Base-by-base conservation (phyloP, 176 grass and related monocot genomes). In the Cenchrus fungigraminus region DNA sequence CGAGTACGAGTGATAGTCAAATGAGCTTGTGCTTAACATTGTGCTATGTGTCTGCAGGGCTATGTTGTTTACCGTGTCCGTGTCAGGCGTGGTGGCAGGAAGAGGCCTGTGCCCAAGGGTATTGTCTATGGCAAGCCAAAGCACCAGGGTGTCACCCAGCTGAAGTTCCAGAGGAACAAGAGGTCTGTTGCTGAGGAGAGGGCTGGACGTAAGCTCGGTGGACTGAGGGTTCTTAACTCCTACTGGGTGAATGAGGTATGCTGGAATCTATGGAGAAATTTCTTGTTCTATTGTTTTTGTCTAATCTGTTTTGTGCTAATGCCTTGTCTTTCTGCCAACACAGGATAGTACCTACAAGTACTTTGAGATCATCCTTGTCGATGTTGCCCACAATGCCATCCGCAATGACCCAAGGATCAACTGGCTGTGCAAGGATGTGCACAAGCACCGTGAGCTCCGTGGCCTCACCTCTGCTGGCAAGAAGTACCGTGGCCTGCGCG, bases 121-220 rank as follows among this genome's bases (percentile, higher is more conserved):
- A 92, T 92, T 77, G 94, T 97, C n/a, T 97, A 97, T 76, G 94
- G 94, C 57, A 97, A 97, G 83, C 94, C 94, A 17, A 97, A 97
- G 66, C 91, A 97, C 79, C 94, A 97, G 82, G 94, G 94, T 94
- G 80, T 97, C n/a, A 97, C 87, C 15, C 94, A 97, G 52, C 91
- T 97, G 25, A 94, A 97, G 82, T 97, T 97, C 89, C 94, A 97
- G 82, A 94, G 91, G 80, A 97, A 97, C 91, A 97, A 97, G 79
- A 83, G 94, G 65, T 97, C 94, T 54, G 94, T 97, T 84, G 94
- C 94, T 76, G 94, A 97, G 79, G 94, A 97, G 68, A 94, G 94
- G 86, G 94, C 94, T 68, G 91, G 94, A 1, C 89, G 91, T 7
- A 97, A 84, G 89, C 59, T 97, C 28, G 94, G 94, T 65, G 94